Evolutionary conservation across 768 basidiomycete species (phyloP), one percentile per base, ranked within the genome.

Genomic region (Kwoniella sp.): DNA sequence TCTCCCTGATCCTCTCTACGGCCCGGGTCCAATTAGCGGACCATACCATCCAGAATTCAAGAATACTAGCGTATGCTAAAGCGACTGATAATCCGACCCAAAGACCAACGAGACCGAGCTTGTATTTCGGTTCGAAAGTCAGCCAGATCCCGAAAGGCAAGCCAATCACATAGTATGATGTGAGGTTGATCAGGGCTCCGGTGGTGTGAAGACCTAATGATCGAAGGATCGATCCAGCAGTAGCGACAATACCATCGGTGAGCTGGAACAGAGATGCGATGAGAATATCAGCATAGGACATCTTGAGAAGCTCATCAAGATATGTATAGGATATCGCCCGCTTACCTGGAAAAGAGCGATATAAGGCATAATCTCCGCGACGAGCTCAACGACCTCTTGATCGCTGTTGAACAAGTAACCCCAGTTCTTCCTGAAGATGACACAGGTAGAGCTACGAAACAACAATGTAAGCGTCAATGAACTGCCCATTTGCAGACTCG

Each of bases 161-260:
- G 27, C 90, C 89, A 65, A 93, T 80, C 60, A 88, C 79, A 70
- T 95, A 93, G 80, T 93, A 93, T 2, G 88, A 87, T 53, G 86
- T 88, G 19, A 92, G 81, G 75, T 93, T 93, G 60, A 92, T 83
- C 12, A 93, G 55, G 0, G 92, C 91, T 2, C 91, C 90, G 0
- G 85, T 83, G 62, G 87, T 84, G 85, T 90, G 70, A 9, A 88
- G 90, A 22, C 93, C 93, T 40, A 86, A 82, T 0, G 93, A 89
- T 48, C 95, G 85, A 58, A 98, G 83, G 64, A 96, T 86, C 2
- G 93, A 93, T 7, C 84, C 85, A 0, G 86, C 84, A 5, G 92
- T 85, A 0, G 85, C 87, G 1, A 84, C 77, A 12, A 86, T 82
- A 0, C 88, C 91, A 70, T 99, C 95, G 61, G 93, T 89, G 2